These are phyloP conservation scores for Mycena kentingensis DNA, from an alignment of 768 basidiomycete genomes.

Conservation along the genomic window DNA sequence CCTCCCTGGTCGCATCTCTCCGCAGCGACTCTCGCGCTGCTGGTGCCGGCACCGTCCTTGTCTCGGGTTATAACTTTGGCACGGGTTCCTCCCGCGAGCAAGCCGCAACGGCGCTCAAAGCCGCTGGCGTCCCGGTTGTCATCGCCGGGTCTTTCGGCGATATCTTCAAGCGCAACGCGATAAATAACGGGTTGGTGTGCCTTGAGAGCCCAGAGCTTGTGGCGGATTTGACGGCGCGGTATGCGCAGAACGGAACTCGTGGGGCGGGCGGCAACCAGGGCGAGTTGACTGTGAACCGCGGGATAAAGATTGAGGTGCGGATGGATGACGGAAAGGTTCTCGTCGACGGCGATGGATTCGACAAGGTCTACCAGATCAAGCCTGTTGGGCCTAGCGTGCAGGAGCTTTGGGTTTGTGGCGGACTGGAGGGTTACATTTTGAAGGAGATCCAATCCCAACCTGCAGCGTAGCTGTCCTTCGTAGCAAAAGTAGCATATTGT, in stretches of 20 bases:
- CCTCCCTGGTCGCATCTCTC: conserved; percentile 63
- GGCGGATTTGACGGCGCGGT: conserved; percentile 72
- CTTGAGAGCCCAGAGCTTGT: conserved; percentile 91
- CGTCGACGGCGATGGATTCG: conserved; percentile 42
- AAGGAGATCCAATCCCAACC: conserved; percentile 63
- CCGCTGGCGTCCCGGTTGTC: conserved; percentile 90
- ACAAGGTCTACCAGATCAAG: conserved; percentile 62
- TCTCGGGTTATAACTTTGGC: conserved; percentile 97
- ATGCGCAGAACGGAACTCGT: conserved; percentile 72
- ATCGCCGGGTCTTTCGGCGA: conserved; percentile 99
- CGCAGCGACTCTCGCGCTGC: conserved; percentile 28
- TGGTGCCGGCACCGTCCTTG: conserved; percentile 68
- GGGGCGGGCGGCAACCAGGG: conserved; percentile 80
- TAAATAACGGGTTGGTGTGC: conserved; percentile 97
- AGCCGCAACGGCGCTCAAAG: conserved; percentile 94
- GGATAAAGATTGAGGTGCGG: conserved; percentile 61
- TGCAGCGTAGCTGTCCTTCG: conserved; percentile 9
- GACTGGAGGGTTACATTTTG: conserved; percentile 88
- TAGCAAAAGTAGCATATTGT: conserved; percentile 21
- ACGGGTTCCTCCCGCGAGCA: conserved; percentile 98
- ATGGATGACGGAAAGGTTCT: conserved; percentile 73
- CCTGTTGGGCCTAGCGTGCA: conserved; percentile 93
- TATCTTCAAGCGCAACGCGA: conserved; percentile 98
- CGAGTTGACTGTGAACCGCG: conserved; percentile 81
- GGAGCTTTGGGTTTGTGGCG: conserved; percentile 95